Evolutionary conservation across 2,329 filamentous ascomycete genomes (phyloP).

Genomic region (Sphaceloma murrayae): DNA sequence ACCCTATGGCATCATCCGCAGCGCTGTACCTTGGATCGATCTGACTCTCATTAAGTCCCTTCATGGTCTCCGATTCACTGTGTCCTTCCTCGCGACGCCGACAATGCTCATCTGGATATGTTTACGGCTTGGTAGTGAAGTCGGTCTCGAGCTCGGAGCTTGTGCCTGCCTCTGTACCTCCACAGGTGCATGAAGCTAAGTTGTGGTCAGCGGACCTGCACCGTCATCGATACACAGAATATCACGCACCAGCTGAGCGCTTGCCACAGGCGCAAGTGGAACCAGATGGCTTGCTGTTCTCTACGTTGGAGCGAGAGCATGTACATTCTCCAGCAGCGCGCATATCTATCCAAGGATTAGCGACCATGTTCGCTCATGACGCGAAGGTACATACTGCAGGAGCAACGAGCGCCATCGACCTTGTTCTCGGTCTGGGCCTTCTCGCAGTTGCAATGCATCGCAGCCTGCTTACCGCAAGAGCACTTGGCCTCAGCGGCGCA

Average conservation of each 20-base stretch:
- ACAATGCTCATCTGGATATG: conserved; percentile 1
- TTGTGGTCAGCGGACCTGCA: conserved; percentile 16
- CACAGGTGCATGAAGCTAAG: conserved; percentile 53
- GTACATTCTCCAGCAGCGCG: conserved; percentile 73
- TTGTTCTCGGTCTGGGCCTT: conserved; percentile 68
- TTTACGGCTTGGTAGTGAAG: conserved; percentile 59
- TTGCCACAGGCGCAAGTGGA: conserved; percentile 67
- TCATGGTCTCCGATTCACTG: conserved; percentile 1
- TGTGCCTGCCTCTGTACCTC: conserved; percentile 56
- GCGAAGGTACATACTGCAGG: conserved; percentile 52
- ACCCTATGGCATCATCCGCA: neutral
- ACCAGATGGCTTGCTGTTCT: conserved; percentile 56
- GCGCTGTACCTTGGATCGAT: too few species aligned
- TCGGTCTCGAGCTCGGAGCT: conserved; percentile 66
- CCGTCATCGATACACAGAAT: neutral
- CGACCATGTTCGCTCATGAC: too few species aligned
- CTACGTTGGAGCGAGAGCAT: conserved; percentile 59
- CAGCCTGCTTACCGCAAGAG: conserved; percentile 82
- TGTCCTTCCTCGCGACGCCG: too few species aligned
- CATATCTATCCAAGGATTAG: conserved; percentile 47
- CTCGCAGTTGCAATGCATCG: conserved; percentile 76
- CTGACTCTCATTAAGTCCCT: too few species aligned
- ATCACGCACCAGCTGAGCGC: conserved; percentile 59
- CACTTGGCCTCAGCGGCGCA: conserved; percentile 54
- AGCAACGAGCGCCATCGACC: conserved; percentile 64